These are phyloP conservation scores for Diplotaxis tenuifolia DNA, from an alignment of 345 rosid species.

Conservation along the genomic window DNA sequence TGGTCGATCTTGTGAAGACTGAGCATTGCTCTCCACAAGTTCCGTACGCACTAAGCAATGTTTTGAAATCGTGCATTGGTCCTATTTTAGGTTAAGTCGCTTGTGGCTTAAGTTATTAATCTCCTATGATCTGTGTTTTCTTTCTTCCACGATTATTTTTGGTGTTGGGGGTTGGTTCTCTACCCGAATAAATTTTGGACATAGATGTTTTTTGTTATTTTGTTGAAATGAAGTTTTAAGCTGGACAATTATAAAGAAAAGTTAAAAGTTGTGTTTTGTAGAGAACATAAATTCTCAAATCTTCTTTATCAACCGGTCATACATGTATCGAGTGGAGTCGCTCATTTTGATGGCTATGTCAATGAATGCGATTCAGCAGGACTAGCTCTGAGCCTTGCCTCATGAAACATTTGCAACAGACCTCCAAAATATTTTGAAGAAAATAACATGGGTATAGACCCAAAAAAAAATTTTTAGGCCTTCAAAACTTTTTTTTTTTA, in stretches of 20 bases:
- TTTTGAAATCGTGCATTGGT: constrained; percentile 82
- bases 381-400: too few relatives aligned
- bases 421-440: too few relatives aligned
- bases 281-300: too few relatives aligned
- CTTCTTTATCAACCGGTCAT: too few relatives aligned
- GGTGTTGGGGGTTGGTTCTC: constrained; percentile 4
- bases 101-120: constrained; percentile 14
- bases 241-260: neutral
- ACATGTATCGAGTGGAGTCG: too few relatives aligned
- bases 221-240: neutral
- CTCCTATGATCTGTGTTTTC: neutral
- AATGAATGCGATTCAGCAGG: too few relatives aligned
- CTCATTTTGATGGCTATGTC: too few relatives aligned
- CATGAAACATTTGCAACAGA: too few relatives aligned
- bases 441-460: too few relatives aligned
- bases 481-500: too few relatives aligned
- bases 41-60: constrained; percentile 53
- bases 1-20: constrained; percentile 75
- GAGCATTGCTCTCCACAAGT: constrained; percentile 89
- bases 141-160: neutral
- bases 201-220: constrained; percentile 12
- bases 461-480: too few relatives aligned
- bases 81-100: constrained; percentile 44
- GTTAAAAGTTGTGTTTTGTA: too few relatives aligned
- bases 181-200: constrained; percentile 33